phyloP scores from a whole-genome alignment of 305 asterid species.

The Fraxinus sp. region DNA sequence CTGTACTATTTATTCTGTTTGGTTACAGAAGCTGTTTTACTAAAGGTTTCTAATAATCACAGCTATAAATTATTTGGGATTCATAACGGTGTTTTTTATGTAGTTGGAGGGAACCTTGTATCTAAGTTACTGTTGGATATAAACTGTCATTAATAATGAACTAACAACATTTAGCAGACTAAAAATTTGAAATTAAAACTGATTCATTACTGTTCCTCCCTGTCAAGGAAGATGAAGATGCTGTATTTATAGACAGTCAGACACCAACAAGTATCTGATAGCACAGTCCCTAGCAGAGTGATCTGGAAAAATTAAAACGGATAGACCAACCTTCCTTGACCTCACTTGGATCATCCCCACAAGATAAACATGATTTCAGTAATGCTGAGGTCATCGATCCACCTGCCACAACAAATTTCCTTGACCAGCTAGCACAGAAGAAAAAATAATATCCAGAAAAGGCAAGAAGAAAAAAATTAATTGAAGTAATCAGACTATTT shows the following conservation, averaged over 20 bases:
- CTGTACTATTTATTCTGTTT: neutral
- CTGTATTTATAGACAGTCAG: neutral
- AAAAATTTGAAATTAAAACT: neutral
- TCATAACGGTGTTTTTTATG: neutral
- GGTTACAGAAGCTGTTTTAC: neutral
- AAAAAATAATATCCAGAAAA: neutral
- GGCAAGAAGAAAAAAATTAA: neutral
- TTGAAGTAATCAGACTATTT: neutral
- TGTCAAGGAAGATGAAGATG: constrained; percentile 18
- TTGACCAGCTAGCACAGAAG: constrained; percentile 16
- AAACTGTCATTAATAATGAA: neutral
- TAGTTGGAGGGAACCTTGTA: neutral
- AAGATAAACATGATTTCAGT: constrained; percentile 76
- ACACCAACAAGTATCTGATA: neutral
- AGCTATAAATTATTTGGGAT: neutral
- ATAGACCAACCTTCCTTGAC: constrained; percentile 64
- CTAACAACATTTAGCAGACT: neutral
- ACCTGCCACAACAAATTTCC: constrained; percentile 49
- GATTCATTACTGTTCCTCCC: neutral
- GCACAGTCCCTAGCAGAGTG: neutral
- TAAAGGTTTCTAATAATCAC: neutral
- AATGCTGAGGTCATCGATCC: constrained; percentile 51
- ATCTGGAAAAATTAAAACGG: constrained; percentile 4
- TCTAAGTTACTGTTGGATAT: neutral
- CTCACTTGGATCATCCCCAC: constrained; percentile 88